Evolutionary conservation across 1,139 yeast species (phyloP), one percentile per base, ranked within the genome.

Genomic region (Scheffersomyces stambukii): DNA sequence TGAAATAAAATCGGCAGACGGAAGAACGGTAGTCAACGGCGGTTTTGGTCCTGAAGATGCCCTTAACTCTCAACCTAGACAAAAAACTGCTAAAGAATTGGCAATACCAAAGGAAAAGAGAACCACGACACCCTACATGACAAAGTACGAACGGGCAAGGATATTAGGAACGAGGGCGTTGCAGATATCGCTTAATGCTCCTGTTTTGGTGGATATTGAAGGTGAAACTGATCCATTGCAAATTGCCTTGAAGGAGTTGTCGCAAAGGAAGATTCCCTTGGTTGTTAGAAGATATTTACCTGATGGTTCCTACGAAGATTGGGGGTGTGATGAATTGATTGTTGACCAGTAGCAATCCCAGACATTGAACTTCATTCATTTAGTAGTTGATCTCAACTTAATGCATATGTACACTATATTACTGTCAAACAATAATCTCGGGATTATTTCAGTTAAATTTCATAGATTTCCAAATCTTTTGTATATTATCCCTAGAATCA

Each of bases 181-280:
- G 42, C 98, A 91, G 60, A 91, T 91, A 45, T 84, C 96, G 19
- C 84, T 91, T 82, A 91, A 91, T 54, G 98, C 99, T 1, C 98
- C 98, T 3, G 98, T 91, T 4, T 75, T 91, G 53, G 98, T 93
- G 25, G 98, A 93, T 48, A 76, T 91, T 38, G 99, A 91, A 62
- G 98, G 98, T 50, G 99, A 93, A 58, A 91, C 98, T 6, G 99
- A 91, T 57, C 98, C 99, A n/a, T 68, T 91, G 51, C 96, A 89
- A 57, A 91, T 91, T 38, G 96, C 99, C 37, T 83, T 88, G 88
- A 91, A 93, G 60, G 99, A 91, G 58, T 72, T 91, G 43, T 76
- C 95, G 2, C 97, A 91, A 57, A 81, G 86, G 60, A 91, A 89
- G 58, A 88, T 93, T 33, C 99, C 98, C 2, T 70, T 91, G 50